Evolutionary conservation across 345 rosid genomes (phyloP).

Genomic region (Eucalyptus grandis): DNA sequence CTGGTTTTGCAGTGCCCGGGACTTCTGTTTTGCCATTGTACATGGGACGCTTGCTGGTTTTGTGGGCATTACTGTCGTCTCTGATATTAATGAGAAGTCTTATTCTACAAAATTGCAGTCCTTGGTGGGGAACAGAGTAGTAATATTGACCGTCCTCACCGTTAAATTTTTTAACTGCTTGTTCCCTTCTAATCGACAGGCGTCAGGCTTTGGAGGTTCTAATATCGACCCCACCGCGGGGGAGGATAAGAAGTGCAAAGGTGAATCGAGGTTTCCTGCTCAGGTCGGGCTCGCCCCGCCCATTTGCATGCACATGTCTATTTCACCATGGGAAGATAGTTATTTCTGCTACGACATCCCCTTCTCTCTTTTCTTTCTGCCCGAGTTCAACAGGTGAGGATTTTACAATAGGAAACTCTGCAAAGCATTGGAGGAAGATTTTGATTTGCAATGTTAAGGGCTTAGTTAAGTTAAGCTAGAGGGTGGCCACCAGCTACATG

Average conservation of each 20-base stretch:
- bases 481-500: no score
- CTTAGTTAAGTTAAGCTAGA: no score
- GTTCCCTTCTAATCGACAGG: conserved; percentile 23
- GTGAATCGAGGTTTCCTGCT: conserved; percentile 97
- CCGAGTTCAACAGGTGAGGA: no score
- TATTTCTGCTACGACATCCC: not conserved
- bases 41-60: not conserved
- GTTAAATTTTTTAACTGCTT: not conserved
- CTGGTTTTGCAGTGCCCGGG: not conserved
- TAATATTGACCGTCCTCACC: not conserved
- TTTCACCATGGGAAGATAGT: conserved; percentile 17
- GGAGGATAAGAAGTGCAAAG: conserved; percentile 96
- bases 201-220: conserved; percentile 85
- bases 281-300: conserved; percentile 35
- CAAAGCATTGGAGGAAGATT: no score
- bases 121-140: accelerated
- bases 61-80: not conserved
- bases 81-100: not conserved
- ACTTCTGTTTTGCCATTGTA: not conserved
- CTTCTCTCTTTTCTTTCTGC: no score
- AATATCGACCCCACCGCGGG: conserved; percentile 97
- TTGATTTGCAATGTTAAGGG: no score
- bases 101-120: not conserved
- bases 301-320: not conserved
- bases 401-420: no score